Conservation (phyloP, 2,329 filamentous ascomycete species). For the Drechslera avenae region DNA sequence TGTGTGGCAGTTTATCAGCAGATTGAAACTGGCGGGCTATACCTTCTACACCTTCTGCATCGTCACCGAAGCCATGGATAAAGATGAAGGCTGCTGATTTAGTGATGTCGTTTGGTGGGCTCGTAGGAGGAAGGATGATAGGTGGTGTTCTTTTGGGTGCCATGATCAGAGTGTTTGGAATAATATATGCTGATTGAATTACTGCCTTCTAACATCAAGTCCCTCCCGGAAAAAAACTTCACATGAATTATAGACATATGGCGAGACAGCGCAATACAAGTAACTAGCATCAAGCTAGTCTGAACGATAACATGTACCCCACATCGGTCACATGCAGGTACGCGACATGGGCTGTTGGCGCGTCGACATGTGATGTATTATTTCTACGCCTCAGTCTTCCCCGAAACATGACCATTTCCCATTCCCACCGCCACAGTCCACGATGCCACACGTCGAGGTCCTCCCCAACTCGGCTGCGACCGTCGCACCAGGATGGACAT, state of each 20-base stretch:
- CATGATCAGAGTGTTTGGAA: constrained; percentile 2
- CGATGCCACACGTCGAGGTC: constrained; percentile 78
- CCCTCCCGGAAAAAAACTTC: no score
- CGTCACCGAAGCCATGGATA: constrained; percentile 55
- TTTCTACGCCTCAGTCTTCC: constrained; percentile 13
- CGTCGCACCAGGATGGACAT: constrained; percentile 85
- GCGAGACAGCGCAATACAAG: no score
- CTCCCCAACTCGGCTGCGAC: constrained; percentile 71
- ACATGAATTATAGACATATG: no score
- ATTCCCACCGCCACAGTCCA: constrained; percentile 6
- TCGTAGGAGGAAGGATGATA: constrained; percentile 46
- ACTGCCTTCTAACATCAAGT: no score
- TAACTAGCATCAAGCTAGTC: no score
- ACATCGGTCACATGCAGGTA: constrained; percentile 15
- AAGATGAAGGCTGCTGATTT: constrained; percentile 54
- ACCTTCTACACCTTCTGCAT: constrained; percentile 52
- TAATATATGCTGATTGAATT: neutral
- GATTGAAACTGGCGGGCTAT: constrained; percentile 56
- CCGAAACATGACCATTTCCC: constrained; percentile 9
- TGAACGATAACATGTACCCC: constrained; percentile 12
- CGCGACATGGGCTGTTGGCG: constrained; percentile 1
- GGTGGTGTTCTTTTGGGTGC: constrained; percentile 29
- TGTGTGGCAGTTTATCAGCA: constrained; percentile 54
- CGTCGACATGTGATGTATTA: constrained; percentile 21
- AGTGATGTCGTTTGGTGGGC: constrained; percentile 40